Evolutionary conservation across 345 rosid species (phyloP).

Genomic region (Lepidium aucheri): DNA sequence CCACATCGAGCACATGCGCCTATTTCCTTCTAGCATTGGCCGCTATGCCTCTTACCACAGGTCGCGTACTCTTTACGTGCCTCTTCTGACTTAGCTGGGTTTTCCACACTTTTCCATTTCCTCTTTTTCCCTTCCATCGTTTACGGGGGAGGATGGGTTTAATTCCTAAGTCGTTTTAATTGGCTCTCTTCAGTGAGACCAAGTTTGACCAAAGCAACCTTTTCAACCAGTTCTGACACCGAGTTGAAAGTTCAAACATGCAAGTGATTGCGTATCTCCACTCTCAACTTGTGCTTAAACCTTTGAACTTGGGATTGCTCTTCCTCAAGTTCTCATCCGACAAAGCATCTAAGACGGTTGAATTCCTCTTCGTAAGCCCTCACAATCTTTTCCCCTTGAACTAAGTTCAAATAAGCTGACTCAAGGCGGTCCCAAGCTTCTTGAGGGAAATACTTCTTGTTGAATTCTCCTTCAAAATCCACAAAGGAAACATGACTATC

Average conservation of each 20-base stretch:
- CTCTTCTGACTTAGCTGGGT: neutral
- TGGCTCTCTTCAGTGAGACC: neutral
- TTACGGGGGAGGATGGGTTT: fast-evolving
- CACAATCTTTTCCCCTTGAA: neutral
- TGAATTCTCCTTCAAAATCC: no score
- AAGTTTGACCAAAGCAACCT: neutral
- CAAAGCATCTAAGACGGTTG: no score
- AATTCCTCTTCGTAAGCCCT: neutral
- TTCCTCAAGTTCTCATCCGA: neutral
- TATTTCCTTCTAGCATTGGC: no score
- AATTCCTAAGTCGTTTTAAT: neutral
- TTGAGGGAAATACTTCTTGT: neutral
- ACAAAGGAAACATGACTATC: neutral
- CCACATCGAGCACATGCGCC: neutral
- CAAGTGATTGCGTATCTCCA: neutral
- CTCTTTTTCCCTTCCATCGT: neutral
- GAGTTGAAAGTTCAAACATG: neutral
- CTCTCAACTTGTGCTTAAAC: neutral
- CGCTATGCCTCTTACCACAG: neutral
- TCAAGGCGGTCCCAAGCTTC: neutral
- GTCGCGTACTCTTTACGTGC: neutral
- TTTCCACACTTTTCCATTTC: neutral
- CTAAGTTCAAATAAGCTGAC: neutral
- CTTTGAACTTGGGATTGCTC: neutral
- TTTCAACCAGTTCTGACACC: neutral